Conservation (phyloP, 2,329 filamentous ascomycete species). For the Lasiodiplodia gonubiensis region DNA sequence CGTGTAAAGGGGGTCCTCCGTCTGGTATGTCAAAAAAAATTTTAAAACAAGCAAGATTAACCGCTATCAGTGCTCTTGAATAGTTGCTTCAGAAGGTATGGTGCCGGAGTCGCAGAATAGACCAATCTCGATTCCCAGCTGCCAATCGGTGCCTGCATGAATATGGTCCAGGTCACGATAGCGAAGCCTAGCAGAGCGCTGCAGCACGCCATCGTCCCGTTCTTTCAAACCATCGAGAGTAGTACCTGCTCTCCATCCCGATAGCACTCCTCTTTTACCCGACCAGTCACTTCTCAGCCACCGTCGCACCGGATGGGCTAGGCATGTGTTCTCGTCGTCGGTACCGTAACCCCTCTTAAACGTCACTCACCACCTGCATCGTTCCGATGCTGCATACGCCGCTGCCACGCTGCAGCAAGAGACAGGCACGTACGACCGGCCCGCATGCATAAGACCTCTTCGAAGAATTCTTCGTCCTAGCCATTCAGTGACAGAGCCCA, state of each 20-base stretch:
- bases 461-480: not conserved
- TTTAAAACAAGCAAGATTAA: not conserved
- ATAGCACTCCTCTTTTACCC: conserved; percentile 2
- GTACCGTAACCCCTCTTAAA: not conserved
- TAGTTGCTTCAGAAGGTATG: not conserved
- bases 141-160: conserved; percentile 12
- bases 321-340: conserved; percentile 11
- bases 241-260: conserved; percentile 1
- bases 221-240: not conserved
- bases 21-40: not conserved
- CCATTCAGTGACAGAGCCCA: not conserved
- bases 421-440: conserved; percentile 1
- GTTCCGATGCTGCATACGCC: conserved; percentile 21
- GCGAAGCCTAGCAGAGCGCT: conserved; percentile 1
- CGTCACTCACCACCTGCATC: conserved; percentile 13
- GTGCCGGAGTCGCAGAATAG: not conserved
- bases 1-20: conserved; percentile 9
- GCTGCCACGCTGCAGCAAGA: conserved; percentile 12
- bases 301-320: conserved; percentile 7
- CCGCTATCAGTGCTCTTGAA: not conserved
- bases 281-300: conserved; percentile 4
- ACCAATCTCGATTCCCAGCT: not conserved
- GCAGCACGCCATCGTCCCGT: not conserved
- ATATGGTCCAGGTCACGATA: not conserved
- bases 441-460: not conserved